phyloP scores from a whole-genome alignment of 371 early-diverging fungal genomes.

The Mycotypha africana region DNA sequence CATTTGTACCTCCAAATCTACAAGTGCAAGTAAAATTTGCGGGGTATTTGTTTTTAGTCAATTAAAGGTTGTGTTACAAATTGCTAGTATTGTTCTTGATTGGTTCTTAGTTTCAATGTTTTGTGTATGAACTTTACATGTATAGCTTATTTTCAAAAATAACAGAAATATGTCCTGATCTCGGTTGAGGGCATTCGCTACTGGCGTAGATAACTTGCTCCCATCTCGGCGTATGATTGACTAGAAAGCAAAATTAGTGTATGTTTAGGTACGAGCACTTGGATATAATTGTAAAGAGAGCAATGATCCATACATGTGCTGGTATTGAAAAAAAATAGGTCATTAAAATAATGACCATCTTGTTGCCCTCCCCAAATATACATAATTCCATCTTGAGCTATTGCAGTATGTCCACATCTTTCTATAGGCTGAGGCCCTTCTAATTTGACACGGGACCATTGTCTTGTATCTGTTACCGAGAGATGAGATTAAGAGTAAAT shows the following conservation, averaged over 20 bases:
- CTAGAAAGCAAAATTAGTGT: not conserved
- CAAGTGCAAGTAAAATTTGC: not conserved
- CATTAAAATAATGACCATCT: constrained; percentile 64
- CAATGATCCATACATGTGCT: constrained; percentile 37
- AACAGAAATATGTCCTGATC: constrained; percentile 57
- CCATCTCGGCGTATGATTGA: constrained; percentile 46
- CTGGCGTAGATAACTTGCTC: constrained; percentile 40
- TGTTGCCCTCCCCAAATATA: constrained; percentile 71
- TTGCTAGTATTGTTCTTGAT: too few relatives aligned
- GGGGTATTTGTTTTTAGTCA: not conserved
- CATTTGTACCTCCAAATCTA: constrained; percentile 74
- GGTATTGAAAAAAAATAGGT: constrained; percentile 64
- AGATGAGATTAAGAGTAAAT: not conserved
- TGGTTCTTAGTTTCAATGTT: too few relatives aligned
- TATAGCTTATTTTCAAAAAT: constrained; percentile 55
- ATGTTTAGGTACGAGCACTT: not conserved
- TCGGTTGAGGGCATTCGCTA: constrained; percentile 49
- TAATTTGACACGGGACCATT: constrained; percentile 52
- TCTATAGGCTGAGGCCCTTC: constrained; percentile 56
- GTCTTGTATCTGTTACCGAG: constrained; percentile 29
- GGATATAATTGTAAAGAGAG: not conserved
- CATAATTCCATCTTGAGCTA: constrained; percentile 58
- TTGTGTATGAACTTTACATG: too few relatives aligned
- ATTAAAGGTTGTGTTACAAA: constrained; percentile 15
- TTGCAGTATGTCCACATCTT: constrained; percentile 66